phyloP scores from a whole-genome alignment of 1,284 basidiomycete genomes.

The Melanopsichium pennsylvanicum region DNA sequence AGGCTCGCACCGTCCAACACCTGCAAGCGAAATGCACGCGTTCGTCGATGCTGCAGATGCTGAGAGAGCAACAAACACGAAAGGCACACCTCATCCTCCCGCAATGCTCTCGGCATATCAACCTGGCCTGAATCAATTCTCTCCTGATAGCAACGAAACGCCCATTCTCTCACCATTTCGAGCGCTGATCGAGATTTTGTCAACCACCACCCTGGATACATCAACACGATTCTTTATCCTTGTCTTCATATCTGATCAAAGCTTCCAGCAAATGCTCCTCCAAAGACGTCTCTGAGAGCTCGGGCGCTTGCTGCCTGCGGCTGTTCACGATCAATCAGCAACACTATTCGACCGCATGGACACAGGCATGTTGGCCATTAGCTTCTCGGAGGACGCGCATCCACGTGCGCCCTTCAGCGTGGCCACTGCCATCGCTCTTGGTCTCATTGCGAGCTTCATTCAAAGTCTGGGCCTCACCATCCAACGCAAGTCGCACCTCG shows the following conservation, averaged over 20 bases:
- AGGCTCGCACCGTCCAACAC: conserved; percentile 1
- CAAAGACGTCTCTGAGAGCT: too few species aligned
- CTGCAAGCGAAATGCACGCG: conserved; percentile 1
- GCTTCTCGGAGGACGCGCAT: not conserved
- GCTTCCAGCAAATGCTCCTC: not conserved
- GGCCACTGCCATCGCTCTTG: conserved; percentile 69
- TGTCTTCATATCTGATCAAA: not conserved
- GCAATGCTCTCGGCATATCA: not conserved
- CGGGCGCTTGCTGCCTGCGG: conserved; percentile 6
- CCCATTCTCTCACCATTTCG: too few species aligned
- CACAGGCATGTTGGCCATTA: conserved; percentile 9
- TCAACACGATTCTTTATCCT: not conserved
- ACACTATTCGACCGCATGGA: too few species aligned
- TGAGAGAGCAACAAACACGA: conserved; percentile 6
- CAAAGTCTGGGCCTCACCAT: conserved; percentile 90
- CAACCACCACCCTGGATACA: not conserved
- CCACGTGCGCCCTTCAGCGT: conserved; percentile 42
- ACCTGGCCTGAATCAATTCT: not conserved
- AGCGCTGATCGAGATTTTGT: not conserved
- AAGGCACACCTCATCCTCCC: conserved; percentile 3
- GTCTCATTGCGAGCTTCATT: conserved; percentile 85
- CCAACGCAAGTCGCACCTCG: conserved; percentile 91
- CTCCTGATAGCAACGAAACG: too few species aligned
- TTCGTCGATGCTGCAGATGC: too few species aligned
- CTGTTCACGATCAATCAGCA: not conserved